Evolutionary conservation across 805 yeast species (phyloP).

Genomic region (Gaillardinia entomophila): DNA sequence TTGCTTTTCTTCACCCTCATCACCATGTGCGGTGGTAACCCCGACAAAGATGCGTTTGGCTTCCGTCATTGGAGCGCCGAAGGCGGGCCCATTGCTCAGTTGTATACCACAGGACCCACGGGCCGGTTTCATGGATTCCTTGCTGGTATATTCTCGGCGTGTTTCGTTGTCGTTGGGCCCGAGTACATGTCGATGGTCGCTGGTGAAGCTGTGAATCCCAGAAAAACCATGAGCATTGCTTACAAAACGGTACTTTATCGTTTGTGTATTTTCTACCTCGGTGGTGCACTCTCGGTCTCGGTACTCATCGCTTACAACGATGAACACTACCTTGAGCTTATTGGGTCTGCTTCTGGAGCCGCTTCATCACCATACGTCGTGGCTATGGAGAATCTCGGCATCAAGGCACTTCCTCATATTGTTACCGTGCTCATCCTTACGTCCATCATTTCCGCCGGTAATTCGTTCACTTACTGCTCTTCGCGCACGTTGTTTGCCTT

Average conservation of each 20-base stretch:
- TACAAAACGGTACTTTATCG: conserved; percentile 39
- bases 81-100: conserved; percentile 37
- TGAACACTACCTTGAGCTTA: conserved; percentile 43
- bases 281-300: conserved; percentile 38
- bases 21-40: conserved; percentile 87
- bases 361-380: conserved; percentile 82
- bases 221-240: conserved; percentile 33
- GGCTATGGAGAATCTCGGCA: conserved; percentile 65
- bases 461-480: conserved; percentile 72
- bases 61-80: conserved; percentile 28
- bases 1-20: conserved; percentile 68
- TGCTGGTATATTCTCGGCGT: conserved; percentile 31
- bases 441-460: conserved; percentile 77
- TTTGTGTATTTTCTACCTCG: conserved; percentile 39
- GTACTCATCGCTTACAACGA: conserved; percentile 50
- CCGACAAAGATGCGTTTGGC: conserved; percentile 44
- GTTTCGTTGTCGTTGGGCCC: conserved; percentile 38
- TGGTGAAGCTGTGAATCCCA: conserved; percentile 39
- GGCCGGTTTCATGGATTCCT: conserved; percentile 41
- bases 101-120: conserved; percentile 26
- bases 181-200: conserved; percentile 41
- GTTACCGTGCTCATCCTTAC: conserved; percentile 73
- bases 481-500: conserved; percentile 71
- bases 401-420: conserved; percentile 63
- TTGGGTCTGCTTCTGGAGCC: conserved; percentile 45